phyloP scores from a whole-genome alignment of 805 yeast species.

The Teunomyces tritomae region DNA sequence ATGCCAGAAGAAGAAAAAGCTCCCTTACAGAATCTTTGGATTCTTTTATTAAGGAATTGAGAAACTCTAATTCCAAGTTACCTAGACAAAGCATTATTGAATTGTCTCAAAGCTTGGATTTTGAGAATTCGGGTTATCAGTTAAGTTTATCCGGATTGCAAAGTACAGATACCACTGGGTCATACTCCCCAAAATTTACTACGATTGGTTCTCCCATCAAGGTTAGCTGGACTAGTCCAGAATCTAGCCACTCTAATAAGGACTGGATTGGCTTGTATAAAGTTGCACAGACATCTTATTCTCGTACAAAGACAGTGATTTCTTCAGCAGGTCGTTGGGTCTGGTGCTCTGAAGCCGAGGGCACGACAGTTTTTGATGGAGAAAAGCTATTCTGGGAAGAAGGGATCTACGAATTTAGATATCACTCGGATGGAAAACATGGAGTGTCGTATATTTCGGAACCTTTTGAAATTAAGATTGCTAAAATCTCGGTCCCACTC shows the following conservation, averaged over 20 bases:
- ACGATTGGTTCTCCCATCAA: conserved; percentile 52
- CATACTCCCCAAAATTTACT: conserved; percentile 12
- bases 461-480: conserved; percentile 60
- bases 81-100: conserved; percentile 36
- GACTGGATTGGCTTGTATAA: conserved; percentile 82
- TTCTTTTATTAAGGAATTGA: conserved; percentile 41
- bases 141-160: conserved; percentile 23
- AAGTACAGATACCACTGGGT: conserved; percentile 2
- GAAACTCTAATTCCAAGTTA: conserved; percentile 30
- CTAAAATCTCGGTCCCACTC: conserved; percentile 35
- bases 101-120: conserved; percentile 38
- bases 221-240: conserved; percentile 55
- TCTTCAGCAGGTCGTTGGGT: conserved; percentile 69
- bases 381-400: conserved; percentile 57
- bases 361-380: conserved; percentile 48
- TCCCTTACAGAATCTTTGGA: conserved; percentile 46
- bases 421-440: conserved; percentile 65
- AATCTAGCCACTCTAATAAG: conserved; percentile 37
- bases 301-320: conserved; percentile 54
- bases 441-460: conserved; percentile 63
- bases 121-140: conserved; percentile 35
- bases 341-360: conserved; percentile 35
- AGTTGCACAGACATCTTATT: conserved; percentile 55
- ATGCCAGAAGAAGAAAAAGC: conserved; percentile 25
- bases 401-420: conserved; percentile 73